Base-by-base conservation (phyloP, 2,329 filamentous ascomycete species). In the Penicillium sp. region DNA sequence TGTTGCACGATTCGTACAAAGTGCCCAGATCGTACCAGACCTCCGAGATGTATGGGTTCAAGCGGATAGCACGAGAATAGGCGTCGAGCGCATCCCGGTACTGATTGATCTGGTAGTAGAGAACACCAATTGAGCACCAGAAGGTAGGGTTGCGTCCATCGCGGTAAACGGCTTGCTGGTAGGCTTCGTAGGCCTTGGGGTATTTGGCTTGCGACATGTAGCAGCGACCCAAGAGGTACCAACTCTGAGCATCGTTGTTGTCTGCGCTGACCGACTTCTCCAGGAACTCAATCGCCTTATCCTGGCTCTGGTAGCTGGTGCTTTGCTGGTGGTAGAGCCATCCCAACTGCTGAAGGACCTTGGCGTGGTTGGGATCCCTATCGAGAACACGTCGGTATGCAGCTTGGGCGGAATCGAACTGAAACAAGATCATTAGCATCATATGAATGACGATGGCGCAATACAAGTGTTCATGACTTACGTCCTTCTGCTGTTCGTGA, bases 131-230 rank as follows among this genome's bases (percentile, higher is more conserved):
- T 10, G 93, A 98, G 80, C 95, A 98, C 95, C 95, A 99, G 81
- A 98, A 99, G 2, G 95, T 98, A 19, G 95, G 95, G 74, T 98
- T 98, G 66, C 95, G 89, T 33, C 95, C 95, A 73, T 99, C 95
- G 56, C 95, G 91, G 73, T 99, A 99, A 39, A 99, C 95, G 3
- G 95, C 95, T 79, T 99, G 95, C 74, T 99, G 95, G 75, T 98
- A 98, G 6, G 95, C 93, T 73, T 99, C 95, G 69, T 98, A 98
- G 0, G 95, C 95, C 75, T 98, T 98, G 69, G 93, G 93, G 69
- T 98, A 98, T 75, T 98, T 98, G 75, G 96, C 91, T 78, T 97
- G 93, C 64, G 93, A 96, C 95, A 99, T 98, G 82, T 98, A 99
- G 80, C 95, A 98, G 67, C 95, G 88, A 44, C 95, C 95, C 51